Evolutionary conservation across 1,284 basidiomycete species (phyloP), one percentile per base, ranked within the genome.

Genomic region (Kwoniella shivajii): DNA sequence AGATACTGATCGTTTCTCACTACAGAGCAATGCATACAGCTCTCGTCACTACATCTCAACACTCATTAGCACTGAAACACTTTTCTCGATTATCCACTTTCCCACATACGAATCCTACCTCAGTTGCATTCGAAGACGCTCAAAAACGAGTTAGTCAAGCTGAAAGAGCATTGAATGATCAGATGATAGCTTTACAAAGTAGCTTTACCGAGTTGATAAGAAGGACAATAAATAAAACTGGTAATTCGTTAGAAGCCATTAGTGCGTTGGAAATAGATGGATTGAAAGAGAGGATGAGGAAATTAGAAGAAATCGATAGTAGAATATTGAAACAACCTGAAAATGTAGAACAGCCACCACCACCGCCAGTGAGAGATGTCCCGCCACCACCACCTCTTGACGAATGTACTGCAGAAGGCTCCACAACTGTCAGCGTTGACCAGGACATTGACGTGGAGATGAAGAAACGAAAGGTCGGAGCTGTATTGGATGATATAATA

Each of bases 21-120:
- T 51, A 29, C 41, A 63, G 61, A 36, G 41, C 57, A 13, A 63
- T 63, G 58, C 61, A 60, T 24, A 26, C 49, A 6, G 50, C 57
- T 24, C 49, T 63, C 16, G 31, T 58, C 1, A 46, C 48, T 11
- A 57, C 51, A 1, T 55, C 61, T 9, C 31, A 41, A 13, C 53
- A 56, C 6, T 44, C 53, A 34, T 44, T 62, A 3, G 57, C 60
- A 3, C 31, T 36, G 4, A 43, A 55, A 22, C 54, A 59, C 27
- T 41, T 53, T 24, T 41, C 30, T 1, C 44, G 54, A 24, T 30
- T 62, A 24, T n/a, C 31, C 1, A 38, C 47, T 16, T 59, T 58
- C 22, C 41, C 43, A 5, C 34, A 50, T 5, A 44, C 29, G 11
- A 50, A 62, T 39, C 56, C 39, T 7, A 46, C 41, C 5, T 43